These are phyloP conservation scores for Aureobasidium sp. DNA, from an alignment of 2,329 filamentous ascomycete genomes.

Conservation along the genomic window DNA sequence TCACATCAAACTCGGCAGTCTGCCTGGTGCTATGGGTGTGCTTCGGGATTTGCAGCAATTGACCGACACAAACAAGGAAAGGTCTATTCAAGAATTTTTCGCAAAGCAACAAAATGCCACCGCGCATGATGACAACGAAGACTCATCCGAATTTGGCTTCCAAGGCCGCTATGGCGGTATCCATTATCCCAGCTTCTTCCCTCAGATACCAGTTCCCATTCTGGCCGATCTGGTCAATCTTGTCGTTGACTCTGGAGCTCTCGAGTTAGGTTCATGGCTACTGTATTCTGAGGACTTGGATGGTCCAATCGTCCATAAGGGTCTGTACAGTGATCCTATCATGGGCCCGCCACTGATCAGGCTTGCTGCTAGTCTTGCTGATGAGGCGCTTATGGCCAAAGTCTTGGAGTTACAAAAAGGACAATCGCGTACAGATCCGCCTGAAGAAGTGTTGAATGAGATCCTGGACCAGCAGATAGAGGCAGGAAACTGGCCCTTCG, in stretches of 20 bases:
- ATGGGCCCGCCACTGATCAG: conserved; percentile 48
- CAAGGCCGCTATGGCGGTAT: conserved; percentile 29
- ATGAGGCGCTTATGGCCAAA: conserved; percentile 31
- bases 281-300: conserved; percentile 47
- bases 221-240: conserved; percentile 48
- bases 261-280: conserved; percentile 48
- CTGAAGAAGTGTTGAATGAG: conserved; percentile 27
- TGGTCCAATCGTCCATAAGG: conserved; percentile 44
- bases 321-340: conserved; percentile 40
- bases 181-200: conserved; percentile 40
- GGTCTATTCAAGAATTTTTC: conserved; percentile 38
- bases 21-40: conserved; percentile 32
- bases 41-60: conserved; percentile 34
- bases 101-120: conserved; percentile 8
- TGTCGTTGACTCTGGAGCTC: conserved; percentile 39
- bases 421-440: conserved; percentile 2
- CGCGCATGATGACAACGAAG: conserved; percentile 9
- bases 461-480: conserved; percentile 39
- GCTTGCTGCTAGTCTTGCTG: conserved; percentile 46
- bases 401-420: conserved; percentile 20
- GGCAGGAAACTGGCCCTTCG: conserved; percentile 35
- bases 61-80: conserved; percentile 39
- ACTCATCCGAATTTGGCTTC: conserved; percentile 19
- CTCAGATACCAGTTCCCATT: conserved; percentile 41
- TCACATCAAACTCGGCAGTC: conserved; percentile 34